Evolutionary conservation across 805 yeast species (phyloP).

Genomic region (Myxozyma mucilagina): DNA sequence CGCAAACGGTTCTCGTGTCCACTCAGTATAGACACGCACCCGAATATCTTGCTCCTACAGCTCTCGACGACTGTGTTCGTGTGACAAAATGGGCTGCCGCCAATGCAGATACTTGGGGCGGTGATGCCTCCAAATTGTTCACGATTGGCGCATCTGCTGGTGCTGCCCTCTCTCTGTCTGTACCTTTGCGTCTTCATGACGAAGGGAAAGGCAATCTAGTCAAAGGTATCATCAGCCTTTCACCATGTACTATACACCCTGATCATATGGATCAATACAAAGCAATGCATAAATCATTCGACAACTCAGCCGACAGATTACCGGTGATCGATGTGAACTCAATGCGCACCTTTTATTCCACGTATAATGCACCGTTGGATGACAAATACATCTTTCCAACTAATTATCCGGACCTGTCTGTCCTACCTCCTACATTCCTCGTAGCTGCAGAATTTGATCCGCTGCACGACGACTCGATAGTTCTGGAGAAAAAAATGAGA

Average conservation of each 20-base stretch:
- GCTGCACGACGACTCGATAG: constrained; percentile 1
- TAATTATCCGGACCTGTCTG: constrained; percentile 4
- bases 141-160: constrained; percentile 16
- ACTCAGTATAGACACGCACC: constrained; percentile 19
- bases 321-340: constrained; percentile 11
- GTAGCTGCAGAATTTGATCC: constrained; percentile 20
- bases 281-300: constrained; percentile 3
- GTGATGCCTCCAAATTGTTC: not conserved
- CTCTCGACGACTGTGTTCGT: constrained; percentile 11
- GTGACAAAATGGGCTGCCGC: constrained; percentile 10
- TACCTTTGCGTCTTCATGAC: constrained; percentile 3
- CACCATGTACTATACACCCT: constrained; percentile 10
- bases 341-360: constrained; percentile 9
- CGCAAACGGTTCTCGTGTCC: constrained; percentile 12
- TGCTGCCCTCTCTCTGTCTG: constrained; percentile 10
- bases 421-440: constrained; percentile 2
- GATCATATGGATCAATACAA: constrained; percentile 2
- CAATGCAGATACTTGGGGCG: constrained; percentile 7
- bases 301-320: not conserved
- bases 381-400: constrained; percentile 8
- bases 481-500: not conserved
- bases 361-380: constrained; percentile 12
- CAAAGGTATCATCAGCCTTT: constrained; percentile 1
- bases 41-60: constrained; percentile 11
- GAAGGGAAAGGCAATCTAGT: constrained; percentile 5